These are phyloP conservation scores for Aspergillus olivimuriae DNA, from an alignment of 495 filamentous ascomycete genomes.

Conservation along the genomic window DNA sequence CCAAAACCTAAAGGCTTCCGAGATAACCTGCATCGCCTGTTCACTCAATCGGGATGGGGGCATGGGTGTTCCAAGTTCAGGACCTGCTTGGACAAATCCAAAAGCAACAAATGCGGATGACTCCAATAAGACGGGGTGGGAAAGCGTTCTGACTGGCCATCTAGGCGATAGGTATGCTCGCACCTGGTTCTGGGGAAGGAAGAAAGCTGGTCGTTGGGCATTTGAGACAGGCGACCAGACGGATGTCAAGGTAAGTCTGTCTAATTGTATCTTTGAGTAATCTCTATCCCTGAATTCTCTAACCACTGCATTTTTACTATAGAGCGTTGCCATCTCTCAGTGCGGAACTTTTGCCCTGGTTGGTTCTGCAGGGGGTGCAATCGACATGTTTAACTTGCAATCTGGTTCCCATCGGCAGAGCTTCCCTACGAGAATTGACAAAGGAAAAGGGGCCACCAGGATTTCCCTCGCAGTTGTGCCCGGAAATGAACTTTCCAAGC, in stretches of 20 bases:
- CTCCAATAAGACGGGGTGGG: conserved; percentile 81
- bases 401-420: conserved; percentile 79
- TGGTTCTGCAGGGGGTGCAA: conserved; percentile 70
- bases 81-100: conserved; percentile 70
- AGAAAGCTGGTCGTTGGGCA: conserved; percentile 85
- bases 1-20: conserved; percentile 74
- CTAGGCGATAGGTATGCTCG: conserved; percentile 74
- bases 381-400: conserved; percentile 96
- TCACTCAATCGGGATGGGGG: conserved; percentile 91
- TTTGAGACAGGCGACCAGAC: conserved; percentile 81
- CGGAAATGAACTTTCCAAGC: too few species aligned
- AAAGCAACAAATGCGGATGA: conserved; percentile 48
- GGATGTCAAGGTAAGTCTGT: conserved; percentile 65
- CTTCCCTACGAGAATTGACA: conserved; percentile 67
- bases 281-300: not conserved
- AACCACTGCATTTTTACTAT: not conserved
- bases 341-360: conserved; percentile 95
- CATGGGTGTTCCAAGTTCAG: conserved; percentile 69
- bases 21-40: conserved; percentile 83
- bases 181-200: conserved; percentile 97
- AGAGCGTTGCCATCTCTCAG: conserved; percentile 77
- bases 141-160: conserved; percentile 94
- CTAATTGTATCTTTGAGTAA: too few species aligned
- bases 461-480: too few species aligned
- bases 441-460: conserved; percentile 48